These are phyloP conservation scores for Ophiocordyceps australis DNA, from an alignment of 2,329 filamentous ascomycete species.

Conservation along the genomic window DNA sequence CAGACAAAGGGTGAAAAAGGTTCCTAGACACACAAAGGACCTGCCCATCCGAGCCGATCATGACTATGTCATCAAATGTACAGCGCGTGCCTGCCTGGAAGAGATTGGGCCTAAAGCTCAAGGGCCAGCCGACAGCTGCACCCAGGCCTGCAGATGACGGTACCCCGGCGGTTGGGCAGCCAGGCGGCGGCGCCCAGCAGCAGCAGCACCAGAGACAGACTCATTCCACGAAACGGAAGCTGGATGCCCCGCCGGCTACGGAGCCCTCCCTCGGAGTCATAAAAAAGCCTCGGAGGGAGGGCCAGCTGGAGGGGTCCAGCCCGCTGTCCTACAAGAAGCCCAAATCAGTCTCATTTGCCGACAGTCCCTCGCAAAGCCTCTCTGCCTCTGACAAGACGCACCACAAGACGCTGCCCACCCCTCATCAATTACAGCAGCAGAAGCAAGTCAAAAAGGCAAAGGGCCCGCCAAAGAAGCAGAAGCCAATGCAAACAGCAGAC, in stretches of 20 bases:
- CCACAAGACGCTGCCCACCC: conserved; percentile 2
- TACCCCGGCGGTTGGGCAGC: conserved; percentile 17
- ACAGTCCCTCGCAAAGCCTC: no score
- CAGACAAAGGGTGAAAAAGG: no score
- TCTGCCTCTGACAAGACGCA: conserved; percentile 17
- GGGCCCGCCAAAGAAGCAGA: conserved; percentile 19
- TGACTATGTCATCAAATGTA: conserved; percentile 23
- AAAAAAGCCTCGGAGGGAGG: conserved; percentile 16
- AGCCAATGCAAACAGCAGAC: conserved; percentile 16
- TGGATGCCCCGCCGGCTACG: conserved; percentile 14
- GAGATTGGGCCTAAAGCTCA: conserved; percentile 45
- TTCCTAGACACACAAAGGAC: conserved; percentile 4
- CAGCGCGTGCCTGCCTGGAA: conserved; percentile 40
- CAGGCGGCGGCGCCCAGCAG: conserved; percentile 14
- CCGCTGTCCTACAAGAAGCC: conserved; percentile 13
- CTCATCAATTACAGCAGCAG: no score
- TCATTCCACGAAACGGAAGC: conserved; percentile 19
- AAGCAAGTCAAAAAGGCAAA: conserved; percentile 13
- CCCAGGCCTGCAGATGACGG: conserved; percentile 11
- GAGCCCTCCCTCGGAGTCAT: conserved; percentile 9
- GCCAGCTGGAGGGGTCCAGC: conserved; percentile 6
- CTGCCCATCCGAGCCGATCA: conserved; percentile 10
- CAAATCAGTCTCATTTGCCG: conserved; percentile 31
- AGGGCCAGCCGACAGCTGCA: conserved; percentile 18
- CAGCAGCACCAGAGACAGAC: no score